Conservation (phyloP, 192 early-diverging fungal genomes). For the Rhizophlyctis rosea region DNA sequence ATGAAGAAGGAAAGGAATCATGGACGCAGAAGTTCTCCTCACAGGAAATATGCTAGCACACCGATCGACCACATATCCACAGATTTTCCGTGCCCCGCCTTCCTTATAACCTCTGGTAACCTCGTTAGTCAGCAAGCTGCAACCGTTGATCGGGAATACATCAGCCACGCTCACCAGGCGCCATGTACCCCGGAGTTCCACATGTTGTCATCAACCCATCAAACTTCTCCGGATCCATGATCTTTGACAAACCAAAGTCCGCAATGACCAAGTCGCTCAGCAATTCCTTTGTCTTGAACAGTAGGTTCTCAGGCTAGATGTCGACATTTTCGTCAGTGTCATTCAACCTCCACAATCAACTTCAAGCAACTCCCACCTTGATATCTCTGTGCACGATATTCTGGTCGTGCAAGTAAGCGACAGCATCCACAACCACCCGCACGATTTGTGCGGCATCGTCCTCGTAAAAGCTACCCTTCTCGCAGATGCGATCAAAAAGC, state of each 20-base stretch:
- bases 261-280: slow-evolving; percentile 54
- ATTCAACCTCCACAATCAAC: neutral
- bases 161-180: neutral
- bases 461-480: slow-evolving; percentile 38
- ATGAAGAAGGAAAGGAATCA: neutral
- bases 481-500: slow-evolving; percentile 43
- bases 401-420: slow-evolving; percentile 38
- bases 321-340: slow-evolving; percentile 8
- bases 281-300: slow-evolving; percentile 37
- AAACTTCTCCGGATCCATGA: slow-evolving; percentile 48
- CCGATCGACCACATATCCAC: slow-evolving; percentile 96
- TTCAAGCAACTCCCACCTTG: neutral
- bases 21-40: slow-evolving; percentile 21
- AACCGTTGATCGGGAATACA: neutral
- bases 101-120: slow-evolving; percentile 71
- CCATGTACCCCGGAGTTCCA: slow-evolving; percentile 20
- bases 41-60: slow-evolving; percentile 85
- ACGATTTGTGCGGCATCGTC: slow-evolving; percentile 39
- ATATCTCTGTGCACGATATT: slow-evolving; percentile 23
- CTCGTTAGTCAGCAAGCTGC: neutral
- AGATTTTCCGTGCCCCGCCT: slow-evolving; percentile 79
- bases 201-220: slow-evolving; percentile 59
- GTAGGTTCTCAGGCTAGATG: slow-evolving; percentile 46
- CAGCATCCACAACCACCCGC: slow-evolving; percentile 35
- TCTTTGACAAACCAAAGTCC: slow-evolving; percentile 65